Conservation (phyloP, 2,329 filamentous ascomycete genomes). For the Exophiala sp. region DNA sequence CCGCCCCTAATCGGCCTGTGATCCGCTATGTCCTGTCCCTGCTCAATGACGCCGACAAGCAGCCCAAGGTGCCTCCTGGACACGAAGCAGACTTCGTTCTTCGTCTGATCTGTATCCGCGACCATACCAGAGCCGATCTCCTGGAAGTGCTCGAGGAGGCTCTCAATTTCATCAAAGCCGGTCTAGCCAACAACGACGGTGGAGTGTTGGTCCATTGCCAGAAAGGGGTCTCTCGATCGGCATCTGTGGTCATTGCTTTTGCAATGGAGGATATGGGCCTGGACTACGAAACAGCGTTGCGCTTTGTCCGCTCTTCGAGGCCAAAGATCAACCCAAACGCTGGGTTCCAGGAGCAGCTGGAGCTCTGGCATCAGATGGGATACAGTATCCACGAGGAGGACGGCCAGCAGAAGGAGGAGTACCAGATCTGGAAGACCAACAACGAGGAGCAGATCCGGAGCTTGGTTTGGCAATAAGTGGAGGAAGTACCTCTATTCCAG, state of each 20-base stretch:
- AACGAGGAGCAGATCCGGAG: conserved; percentile 17
- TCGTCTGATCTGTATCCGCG: conserved; percentile 19
- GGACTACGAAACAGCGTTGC: conserved; percentile 20
- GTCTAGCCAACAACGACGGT: conserved; percentile 17
- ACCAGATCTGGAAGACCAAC: conserved; percentile 14
- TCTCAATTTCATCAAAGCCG: conserved; percentile 17
- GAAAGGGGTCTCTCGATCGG: conserved; percentile 24
- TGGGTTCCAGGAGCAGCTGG: conserved; percentile 20
- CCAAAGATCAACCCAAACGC: conserved; percentile 20
- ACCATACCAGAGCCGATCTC: conserved; percentile 13
- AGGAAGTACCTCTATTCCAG: too few species aligned
- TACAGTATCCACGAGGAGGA: conserved; percentile 18
- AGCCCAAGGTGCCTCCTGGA: conserved; percentile 15
- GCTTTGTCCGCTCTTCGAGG: conserved; percentile 14
- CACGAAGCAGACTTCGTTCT: conserved; percentile 22
- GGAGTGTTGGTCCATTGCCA: conserved; percentile 26
- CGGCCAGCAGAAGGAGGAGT: conserved; percentile 19
- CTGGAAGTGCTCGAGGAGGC: conserved; percentile 17
- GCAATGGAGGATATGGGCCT: conserved; percentile 23
- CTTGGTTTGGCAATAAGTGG: conserved; percentile 1
- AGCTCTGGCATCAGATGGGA: conserved; percentile 16
- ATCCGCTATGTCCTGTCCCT: conserved; percentile 23
- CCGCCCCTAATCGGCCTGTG: conserved; percentile 14
- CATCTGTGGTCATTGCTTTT: conserved; percentile 20
- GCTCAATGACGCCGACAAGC: conserved; percentile 12